Conservation (phyloP, 1,284 basidiomycete species). For the Ustilago nuda region DNA sequence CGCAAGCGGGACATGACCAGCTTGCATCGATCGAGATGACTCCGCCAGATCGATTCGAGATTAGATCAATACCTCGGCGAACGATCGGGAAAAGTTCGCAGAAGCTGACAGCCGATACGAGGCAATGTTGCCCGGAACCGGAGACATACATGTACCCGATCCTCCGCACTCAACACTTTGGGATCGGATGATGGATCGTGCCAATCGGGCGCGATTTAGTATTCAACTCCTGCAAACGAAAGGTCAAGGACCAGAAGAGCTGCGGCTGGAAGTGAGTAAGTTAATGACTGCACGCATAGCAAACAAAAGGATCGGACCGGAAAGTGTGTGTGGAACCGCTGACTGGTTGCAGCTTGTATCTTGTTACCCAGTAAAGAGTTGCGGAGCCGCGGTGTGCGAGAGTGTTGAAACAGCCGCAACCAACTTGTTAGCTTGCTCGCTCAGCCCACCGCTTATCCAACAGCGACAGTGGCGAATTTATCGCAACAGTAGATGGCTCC, state of each 20-base stretch:
- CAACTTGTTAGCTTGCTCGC: background rate
- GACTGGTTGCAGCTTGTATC: background rate
- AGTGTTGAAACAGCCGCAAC: background rate
- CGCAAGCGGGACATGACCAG: background rate
- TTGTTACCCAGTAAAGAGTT: background rate
- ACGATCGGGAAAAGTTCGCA: background rate
- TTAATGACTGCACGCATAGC: background rate
- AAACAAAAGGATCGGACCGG: background rate
- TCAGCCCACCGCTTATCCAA: background rate
- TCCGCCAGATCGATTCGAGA: background rate
- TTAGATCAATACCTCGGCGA: background rate
- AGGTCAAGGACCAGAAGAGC: background rate
- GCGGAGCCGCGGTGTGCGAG: background rate
- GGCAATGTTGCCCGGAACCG: background rate
- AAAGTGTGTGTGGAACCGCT: background rate
- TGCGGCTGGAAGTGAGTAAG: background rate
- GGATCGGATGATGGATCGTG: background rate
- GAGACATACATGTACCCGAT: too few species aligned
- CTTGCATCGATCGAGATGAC: background rate
- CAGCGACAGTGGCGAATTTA: background rate
- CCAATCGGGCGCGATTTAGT: too few species aligned
- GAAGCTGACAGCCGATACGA: background rate
- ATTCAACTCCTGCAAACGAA: background rate
- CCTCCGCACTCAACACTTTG: too few species aligned
- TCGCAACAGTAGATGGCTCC: background rate